Conservation (phyloP, 345 rosid genomes). For the Corchorus olitorius region DNA sequence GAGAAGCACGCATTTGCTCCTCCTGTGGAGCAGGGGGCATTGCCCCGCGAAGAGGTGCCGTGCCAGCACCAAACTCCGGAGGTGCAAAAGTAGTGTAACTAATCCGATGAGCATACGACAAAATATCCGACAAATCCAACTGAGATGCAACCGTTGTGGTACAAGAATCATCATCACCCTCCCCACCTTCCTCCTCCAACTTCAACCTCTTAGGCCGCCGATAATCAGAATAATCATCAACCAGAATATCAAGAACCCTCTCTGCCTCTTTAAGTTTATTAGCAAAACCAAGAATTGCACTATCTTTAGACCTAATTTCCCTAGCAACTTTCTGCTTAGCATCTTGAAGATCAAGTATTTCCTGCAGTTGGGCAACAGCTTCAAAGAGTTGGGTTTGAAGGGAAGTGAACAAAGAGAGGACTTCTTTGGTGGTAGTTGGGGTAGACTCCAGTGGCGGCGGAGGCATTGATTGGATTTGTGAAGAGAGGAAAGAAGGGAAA, state of each 20-base stretch:
- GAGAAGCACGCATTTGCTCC: constrained; percentile 95
- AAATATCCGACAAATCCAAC: constrained; percentile 68
- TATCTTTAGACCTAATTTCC: constrained; percentile 62
- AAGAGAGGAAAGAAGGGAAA: constrained; percentile 70
- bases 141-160: constrained; percentile 75
- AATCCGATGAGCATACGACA: constrained; percentile 83
- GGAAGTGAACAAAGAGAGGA: constrained; percentile 58
- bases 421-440: constrained; percentile 71
- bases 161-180: constrained; percentile 37
- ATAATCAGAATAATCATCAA: constrained; percentile 82
- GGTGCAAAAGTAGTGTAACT: constrained; percentile 97
- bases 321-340: constrained; percentile 60
- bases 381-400: constrained; percentile 92
- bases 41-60: constrained; percentile 91
- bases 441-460: constrained; percentile 54
- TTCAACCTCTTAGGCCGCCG: constrained; percentile 64
- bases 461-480: constrained; percentile 49
- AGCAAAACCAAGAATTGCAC: constrained; percentile 65
- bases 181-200: constrained; percentile 28
- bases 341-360: constrained; percentile 94
- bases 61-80: constrained; percentile 87
- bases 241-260: constrained; percentile 76
- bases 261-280: constrained; percentile 79
- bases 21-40: constrained; percentile 98
- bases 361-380: constrained; percentile 87